These are phyloP conservation scores for Russula lepida DNA, from an alignment of 768 basidiomycete species.

Conservation along the genomic window DNA sequence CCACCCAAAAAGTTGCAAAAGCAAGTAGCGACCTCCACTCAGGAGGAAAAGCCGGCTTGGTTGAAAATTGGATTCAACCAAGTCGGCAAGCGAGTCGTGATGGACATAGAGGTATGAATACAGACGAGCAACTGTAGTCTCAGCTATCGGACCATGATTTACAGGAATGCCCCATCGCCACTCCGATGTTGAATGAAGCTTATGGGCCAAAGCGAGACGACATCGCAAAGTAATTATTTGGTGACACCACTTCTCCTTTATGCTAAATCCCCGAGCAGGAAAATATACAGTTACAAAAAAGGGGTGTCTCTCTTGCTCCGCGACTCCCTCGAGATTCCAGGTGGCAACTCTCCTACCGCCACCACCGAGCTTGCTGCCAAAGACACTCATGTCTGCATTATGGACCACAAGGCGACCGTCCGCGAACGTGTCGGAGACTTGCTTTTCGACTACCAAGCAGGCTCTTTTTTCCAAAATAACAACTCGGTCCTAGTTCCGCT, in stretches of 20 bases:
- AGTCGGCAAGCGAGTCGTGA: conserved; percentile 58
- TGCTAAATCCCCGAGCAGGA: conserved; percentile 36
- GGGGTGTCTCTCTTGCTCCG: conserved; percentile 88
- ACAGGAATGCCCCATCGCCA: conserved; percentile 90
- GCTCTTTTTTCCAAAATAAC: conserved; percentile 98
- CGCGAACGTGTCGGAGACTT: conserved; percentile 78
- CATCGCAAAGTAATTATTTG: conserved; percentile 51
- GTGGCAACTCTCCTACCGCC: conserved; percentile 23
- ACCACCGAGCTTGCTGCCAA: conserved; percentile 24
- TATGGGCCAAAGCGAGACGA: conserved; percentile 51
- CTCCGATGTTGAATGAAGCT: conserved; percentile 65
- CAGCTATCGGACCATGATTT: not conserved
- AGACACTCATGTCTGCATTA: conserved; percentile 68
- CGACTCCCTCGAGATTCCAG: conserved; percentile 53
- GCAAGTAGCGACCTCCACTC: conserved; percentile 17
- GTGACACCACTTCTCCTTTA: not conserved
- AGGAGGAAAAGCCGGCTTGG: conserved; percentile 48
- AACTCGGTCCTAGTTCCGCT: conserved; percentile 82
- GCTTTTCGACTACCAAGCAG: conserved; percentile 77
- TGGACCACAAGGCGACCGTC: conserved; percentile 70
- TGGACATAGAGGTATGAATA: conserved; percentile 81
- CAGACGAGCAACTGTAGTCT: not conserved
- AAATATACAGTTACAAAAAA: conserved; percentile 70
- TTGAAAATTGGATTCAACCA: conserved; percentile 85
- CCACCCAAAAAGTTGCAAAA: conserved; percentile 41